Evolutionary conservation across 805 yeast species (phyloP).

Genomic region (Saccharomyces kudriavzevii): DNA sequence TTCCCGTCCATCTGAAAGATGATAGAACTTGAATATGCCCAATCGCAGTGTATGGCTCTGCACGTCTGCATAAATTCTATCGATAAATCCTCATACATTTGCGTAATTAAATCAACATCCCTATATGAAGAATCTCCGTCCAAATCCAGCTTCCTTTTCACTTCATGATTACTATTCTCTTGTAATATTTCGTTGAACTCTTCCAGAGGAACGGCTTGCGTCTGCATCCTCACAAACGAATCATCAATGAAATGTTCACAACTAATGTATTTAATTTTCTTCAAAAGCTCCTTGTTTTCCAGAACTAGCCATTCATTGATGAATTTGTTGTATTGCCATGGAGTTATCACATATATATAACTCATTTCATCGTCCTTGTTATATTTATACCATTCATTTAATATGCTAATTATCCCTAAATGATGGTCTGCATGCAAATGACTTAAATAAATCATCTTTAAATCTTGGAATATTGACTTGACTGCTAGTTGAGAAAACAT

Average conservation of each 20-base stretch:
- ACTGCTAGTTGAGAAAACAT: slow-evolving; percentile 44
- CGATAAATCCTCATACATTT: slow-evolving; percentile 36
- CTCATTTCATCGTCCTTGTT: slow-evolving; percentile 33
- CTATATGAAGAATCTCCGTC: slow-evolving; percentile 20
- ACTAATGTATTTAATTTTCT: slow-evolving; percentile 44
- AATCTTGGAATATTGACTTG: slow-evolving; percentile 45
- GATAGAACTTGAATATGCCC: slow-evolving; percentile 66
- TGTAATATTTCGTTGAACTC: slow-evolving; percentile 9
- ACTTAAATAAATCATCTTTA: slow-evolving; percentile 61
- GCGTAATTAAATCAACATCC: slow-evolving; percentile 24
- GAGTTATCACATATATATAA: slow-evolving; percentile 54
- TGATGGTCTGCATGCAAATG: slow-evolving; percentile 98
- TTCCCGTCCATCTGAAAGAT: slow-evolving; percentile 32
- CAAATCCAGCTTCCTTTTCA: slow-evolving; percentile 20
- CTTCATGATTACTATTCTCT: slow-evolving; percentile 10
- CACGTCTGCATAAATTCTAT: slow-evolving; percentile 48
- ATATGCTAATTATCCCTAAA: slow-evolving; percentile 65
- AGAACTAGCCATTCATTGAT: slow-evolving; percentile 58
- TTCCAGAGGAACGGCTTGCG: slow-evolving; percentile 24
- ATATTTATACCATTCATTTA: slow-evolving; percentile 55
- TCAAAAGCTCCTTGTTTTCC: slow-evolving; percentile 36
- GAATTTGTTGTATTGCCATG: slow-evolving; percentile 65
- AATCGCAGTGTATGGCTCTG: slow-evolving; percentile 75
- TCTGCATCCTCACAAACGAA: slow-evolving; percentile 26
- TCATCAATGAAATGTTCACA: slow-evolving; percentile 50